A percentile compares a stretch with the other conserved stretches of the same genome.
Conservation (phyloP, 2,329 filamentous ascomycete genomes). For the Cordyceps farinosa region DNA sequence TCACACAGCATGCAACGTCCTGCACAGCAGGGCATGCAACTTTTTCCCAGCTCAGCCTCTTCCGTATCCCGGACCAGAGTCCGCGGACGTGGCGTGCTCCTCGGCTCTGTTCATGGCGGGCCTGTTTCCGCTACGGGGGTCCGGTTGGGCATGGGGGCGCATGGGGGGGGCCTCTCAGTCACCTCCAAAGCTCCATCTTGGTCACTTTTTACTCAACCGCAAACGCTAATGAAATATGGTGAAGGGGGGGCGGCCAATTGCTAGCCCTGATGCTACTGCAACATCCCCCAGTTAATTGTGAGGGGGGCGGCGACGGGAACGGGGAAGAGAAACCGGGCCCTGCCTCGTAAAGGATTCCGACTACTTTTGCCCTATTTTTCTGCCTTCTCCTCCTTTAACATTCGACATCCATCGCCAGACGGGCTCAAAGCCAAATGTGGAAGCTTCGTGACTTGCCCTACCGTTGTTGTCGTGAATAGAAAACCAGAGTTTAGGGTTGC, state of each 20-base stretch:
- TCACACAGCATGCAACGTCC: neutral
- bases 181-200: neutral
- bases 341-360: neutral
- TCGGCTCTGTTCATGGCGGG: constrained; percentile 3
- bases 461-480: neutral
- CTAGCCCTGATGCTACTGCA: neutral
- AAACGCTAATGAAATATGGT: neutral
- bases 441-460: neutral
- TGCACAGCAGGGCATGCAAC: no score
- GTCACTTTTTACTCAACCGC: neutral
- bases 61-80: constrained; percentile 3
- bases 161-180: neutral
- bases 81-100: constrained; percentile 15
- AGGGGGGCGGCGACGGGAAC: neutral
- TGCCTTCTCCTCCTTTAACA: neutral
- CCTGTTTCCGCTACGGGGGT: constrained; percentile 9
- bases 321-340: neutral
- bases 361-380: neutral
- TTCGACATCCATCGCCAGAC: neutral
- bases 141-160: neutral
- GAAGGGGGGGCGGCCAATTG: neutral
- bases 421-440: neutral
- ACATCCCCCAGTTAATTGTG: constrained; percentile 7
- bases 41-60: neutral
- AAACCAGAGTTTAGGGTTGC: neutral